Evolutionary conservation across 176 grass and related monocot genomes (phyloP).

Genomic region (Oryza rufipogon): DNA sequence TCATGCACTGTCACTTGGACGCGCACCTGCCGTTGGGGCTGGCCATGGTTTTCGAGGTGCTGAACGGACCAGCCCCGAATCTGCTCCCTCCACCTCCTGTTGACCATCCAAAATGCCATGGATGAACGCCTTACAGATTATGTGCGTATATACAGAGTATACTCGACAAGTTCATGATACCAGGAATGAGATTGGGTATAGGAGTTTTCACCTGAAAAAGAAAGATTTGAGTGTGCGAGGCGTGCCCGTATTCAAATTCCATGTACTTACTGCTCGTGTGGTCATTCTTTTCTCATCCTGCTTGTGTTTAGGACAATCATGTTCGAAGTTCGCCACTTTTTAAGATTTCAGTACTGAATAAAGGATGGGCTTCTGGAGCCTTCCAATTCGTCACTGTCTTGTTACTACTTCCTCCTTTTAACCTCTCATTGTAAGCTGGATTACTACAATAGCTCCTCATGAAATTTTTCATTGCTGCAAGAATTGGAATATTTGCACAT

Average conservation of each 20-base stretch:
- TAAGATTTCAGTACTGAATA: not conserved
- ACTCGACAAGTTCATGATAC: not conserved
- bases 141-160: not conserved
- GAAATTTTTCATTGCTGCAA: not conserved
- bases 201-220: not conserved
- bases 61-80: conserved; percentile 42
- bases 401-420: not conserved
- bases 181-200: not conserved
- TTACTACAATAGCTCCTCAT: too few species aligned
- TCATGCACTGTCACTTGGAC: conserved; percentile 75
- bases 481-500: too few species aligned
- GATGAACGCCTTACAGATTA: not conserved
- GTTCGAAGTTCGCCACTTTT: not conserved
- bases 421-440: not conserved
- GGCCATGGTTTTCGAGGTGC: conserved; percentile 61
- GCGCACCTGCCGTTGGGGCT: conserved; percentile 53
- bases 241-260: not conserved
- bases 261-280: not conserved
- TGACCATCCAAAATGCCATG: conserved; percentile 47
- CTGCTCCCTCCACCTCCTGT: conserved; percentile 47
- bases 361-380: not conserved
- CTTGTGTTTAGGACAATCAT: not conserved
- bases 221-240: not conserved
- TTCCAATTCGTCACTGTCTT: not conserved
- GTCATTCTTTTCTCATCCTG: not conserved